Evolutionary conservation across 2,329 filamentous ascomycete species (phyloP).

Genomic region (Ustulina deusta): DNA sequence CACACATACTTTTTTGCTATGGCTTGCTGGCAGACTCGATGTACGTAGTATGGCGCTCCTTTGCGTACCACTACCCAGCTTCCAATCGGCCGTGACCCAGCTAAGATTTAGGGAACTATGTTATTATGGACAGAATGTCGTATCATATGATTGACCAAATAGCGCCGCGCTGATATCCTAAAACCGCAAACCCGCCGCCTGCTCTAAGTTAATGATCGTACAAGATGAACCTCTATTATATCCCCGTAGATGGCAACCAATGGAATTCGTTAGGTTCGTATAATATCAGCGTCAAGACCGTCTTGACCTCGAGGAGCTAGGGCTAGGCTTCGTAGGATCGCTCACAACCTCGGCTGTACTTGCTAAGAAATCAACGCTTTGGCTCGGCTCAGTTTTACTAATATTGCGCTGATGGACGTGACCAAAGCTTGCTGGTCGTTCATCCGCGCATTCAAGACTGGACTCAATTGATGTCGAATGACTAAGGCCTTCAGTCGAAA

Average conservation of each 20-base stretch:
- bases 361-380: conserved; percentile 62
- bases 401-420: conserved; percentile 70
- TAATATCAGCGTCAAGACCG: conserved; percentile 25
- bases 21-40: background rate
- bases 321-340: conserved; percentile 51
- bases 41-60: conserved; percentile 1
- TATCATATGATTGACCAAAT: conserved; percentile 36
- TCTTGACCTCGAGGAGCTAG: conserved; percentile 32
- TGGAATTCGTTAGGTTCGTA: conserved; percentile 40
- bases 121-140: conserved; percentile 30
- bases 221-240: conserved; percentile 37
- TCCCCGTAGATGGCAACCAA: conserved; percentile 26
- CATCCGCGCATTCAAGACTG: conserved; percentile 53
- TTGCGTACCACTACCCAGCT: conserved; percentile 7
- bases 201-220: conserved; percentile 40
- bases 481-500: conserved; percentile 62
- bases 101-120: background rate
- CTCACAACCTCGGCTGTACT: conserved; percentile 69
- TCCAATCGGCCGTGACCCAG: background rate
- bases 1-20: conserved; percentile 9
- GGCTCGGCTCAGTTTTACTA: conserved; percentile 64
- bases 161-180: conserved; percentile 39
- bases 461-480: conserved; percentile 52
- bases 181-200: conserved; percentile 36
- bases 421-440: conserved; percentile 67